Conservation (phyloP, 169 alveolate genomes). For the Plasmodium coatneyi region DNA sequence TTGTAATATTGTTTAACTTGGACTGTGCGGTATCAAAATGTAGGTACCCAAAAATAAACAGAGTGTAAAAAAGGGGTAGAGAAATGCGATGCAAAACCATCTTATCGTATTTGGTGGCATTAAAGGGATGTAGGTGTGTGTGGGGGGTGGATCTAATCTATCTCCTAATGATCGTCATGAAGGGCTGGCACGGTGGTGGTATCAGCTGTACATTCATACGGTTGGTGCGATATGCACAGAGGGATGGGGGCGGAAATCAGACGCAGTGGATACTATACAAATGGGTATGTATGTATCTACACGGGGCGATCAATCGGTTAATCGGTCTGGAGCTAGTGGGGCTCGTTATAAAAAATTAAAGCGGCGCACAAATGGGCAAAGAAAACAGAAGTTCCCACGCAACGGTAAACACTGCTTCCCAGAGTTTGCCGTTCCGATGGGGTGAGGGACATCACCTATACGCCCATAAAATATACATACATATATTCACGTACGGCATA, state of each 20-base stretch:
- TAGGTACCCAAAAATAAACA: conserved; percentile 16
- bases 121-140: not conserved
- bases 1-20: conserved; percentile 3
- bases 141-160: not conserved
- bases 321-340: not conserved
- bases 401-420: not conserved
- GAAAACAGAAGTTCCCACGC: not conserved
- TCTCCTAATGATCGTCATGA: not conserved
- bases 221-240: not conserved
- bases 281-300: not conserved
- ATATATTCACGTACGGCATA: not conserved
- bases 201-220: not conserved
- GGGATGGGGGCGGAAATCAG: not conserved
- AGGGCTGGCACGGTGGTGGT: not conserved
- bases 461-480: not conserved
- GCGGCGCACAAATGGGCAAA: not conserved
- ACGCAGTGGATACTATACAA: not conserved
- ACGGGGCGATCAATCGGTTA: too few relatives aligned
- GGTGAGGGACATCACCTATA: not conserved
- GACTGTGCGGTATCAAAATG: conserved; percentile 29
- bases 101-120: not conserved
- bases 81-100: conserved; percentile 5
- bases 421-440: not conserved
- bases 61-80: not conserved
- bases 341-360: not conserved